Evolutionary conservation across 768 basidiomycete genomes (phyloP).

Genomic region (Mycena metata): DNA sequence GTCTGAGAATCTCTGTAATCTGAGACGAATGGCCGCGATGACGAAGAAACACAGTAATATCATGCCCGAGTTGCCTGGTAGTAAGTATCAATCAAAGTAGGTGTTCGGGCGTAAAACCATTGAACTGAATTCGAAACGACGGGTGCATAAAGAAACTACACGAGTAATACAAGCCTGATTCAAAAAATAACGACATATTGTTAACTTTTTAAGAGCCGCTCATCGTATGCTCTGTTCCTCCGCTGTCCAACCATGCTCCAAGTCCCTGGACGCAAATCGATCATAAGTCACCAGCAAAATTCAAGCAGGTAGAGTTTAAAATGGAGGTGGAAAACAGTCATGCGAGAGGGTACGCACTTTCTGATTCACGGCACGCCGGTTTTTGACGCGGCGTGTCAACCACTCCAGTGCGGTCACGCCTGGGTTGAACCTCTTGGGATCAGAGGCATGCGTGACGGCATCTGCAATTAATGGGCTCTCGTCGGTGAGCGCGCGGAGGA

Average conservation of each 20-base stretch:
- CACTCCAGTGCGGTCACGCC: constrained; percentile 47
- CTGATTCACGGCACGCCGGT: constrained; percentile 39
- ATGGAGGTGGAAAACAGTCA: neutral
- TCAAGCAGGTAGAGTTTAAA: neutral
- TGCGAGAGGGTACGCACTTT: constrained; percentile 34
- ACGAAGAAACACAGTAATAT: no score
- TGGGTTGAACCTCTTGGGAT: constrained; percentile 38
- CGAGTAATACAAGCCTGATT: neutral
- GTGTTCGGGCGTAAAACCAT: no score
- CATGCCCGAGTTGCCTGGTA: no score
- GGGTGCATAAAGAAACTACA: no score
- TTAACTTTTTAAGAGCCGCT: neutral
- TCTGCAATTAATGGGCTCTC: constrained; percentile 62
- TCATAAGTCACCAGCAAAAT: neutral
- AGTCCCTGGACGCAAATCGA: constrained; percentile 6
- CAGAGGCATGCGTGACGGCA: constrained; percentile 48
- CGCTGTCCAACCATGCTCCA: constrained; percentile 23
- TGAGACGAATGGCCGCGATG: no score
- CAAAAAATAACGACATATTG: neutral
- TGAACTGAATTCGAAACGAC: no score
- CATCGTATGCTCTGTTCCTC: constrained; percentile 23
- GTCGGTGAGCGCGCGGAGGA: constrained; percentile 60
- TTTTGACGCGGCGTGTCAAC: constrained; percentile 44
- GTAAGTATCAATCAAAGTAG: no score
- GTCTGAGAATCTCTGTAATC: no score